phyloP scores from a whole-genome alignment of 2,329 filamentous ascomycete genomes.

The Diaporthe vexans region DNA sequence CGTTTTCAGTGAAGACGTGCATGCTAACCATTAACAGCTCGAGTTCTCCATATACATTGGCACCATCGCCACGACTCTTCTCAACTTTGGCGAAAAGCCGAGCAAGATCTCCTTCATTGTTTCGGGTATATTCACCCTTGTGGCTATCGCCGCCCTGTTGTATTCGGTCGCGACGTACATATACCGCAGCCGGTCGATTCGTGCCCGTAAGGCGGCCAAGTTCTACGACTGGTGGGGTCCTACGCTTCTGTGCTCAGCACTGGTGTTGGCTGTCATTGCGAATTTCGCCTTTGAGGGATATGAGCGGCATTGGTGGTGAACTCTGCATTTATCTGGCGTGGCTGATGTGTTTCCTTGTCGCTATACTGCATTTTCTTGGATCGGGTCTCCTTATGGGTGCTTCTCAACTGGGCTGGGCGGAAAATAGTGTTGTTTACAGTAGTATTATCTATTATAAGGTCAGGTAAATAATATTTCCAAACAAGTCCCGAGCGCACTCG shows the following conservation, averaged over 20 bases:
- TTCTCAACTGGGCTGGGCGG: not conserved
- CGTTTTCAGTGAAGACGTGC: slow-evolving; percentile 15
- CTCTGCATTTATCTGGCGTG: not conserved
- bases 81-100: slow-evolving; percentile 81
- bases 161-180: slow-evolving; percentile 90
- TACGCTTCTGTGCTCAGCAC: slow-evolving; percentile 77
- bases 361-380: slow-evolving; percentile 10
- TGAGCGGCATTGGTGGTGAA: slow-evolving; percentile 68
- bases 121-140: slow-evolving; percentile 83
- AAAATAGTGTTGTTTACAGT: not conserved
- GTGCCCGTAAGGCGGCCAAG: slow-evolving; percentile 84
- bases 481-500: not conserved
- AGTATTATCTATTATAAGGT: slow-evolving; percentile 23
- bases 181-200: slow-evolving; percentile 89
- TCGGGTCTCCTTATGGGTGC: slow-evolving; percentile 10
- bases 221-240: slow-evolving; percentile 95
- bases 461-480: not conserved
- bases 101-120: slow-evolving; percentile 74
- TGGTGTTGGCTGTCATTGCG: slow-evolving; percentile 80
- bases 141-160: slow-evolving; percentile 82
- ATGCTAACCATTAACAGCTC: slow-evolving; percentile 67
- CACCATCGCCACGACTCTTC: slow-evolving; percentile 84
- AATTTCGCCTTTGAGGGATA: slow-evolving; percentile 87
- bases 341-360: not conserved
- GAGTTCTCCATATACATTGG: slow-evolving; percentile 97